Evolutionary conservation across 2,329 filamentous ascomycete species (phyloP), one percentile per base, ranked within the genome.

Genomic region (Conoideocrella luteorostrata): DNA sequence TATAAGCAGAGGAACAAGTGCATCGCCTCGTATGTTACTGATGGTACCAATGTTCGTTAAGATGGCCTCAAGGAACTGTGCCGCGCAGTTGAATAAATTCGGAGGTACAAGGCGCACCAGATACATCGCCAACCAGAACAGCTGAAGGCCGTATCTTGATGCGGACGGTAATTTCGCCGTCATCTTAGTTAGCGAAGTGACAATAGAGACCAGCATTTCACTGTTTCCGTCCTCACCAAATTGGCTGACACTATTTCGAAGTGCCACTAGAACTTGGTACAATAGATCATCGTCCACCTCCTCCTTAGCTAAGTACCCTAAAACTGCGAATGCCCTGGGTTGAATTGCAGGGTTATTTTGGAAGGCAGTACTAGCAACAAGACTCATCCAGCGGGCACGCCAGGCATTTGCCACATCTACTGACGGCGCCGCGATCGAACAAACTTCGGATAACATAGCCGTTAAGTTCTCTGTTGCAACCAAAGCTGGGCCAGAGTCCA

Each of bases 291-390:
- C 82, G 43, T 86, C 82, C 2, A 86, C 81, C 56, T 85, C 81
- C 55, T 85, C 81, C n/a, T 80, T 71, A 20, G 82, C 81, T 9
- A 86, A 63, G 52, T 80, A 85, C 12, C 82, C 82, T 81, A 86
- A 84, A 32, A 85, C 81, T 2, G 80, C 75, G 53, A 86, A 86
- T 2, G 82, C 82, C 17, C 79, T 69, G 5, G 82, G 80, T 50
- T 86, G 82, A 44, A 86, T 82, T 2, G 82, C 80, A 7, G 81
- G 82, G 55, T 86, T 86, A 56, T 81, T 84, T 56, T 86, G 82
- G 57, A 86, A 86, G 0, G 82, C 82, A 9, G 81, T 86, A 56
- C 82, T 86, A 13, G 82, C 80, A 30, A 86, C 80, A 18, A 86
- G 66, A 53, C 80, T 84, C 82, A 86, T 85, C 82, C 82, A 86